Evolutionary conservation across 768 basidiomycete genomes (phyloP), one percentile per base, ranked within the genome.

Genomic region (Gautieria morchelliformis): DNA sequence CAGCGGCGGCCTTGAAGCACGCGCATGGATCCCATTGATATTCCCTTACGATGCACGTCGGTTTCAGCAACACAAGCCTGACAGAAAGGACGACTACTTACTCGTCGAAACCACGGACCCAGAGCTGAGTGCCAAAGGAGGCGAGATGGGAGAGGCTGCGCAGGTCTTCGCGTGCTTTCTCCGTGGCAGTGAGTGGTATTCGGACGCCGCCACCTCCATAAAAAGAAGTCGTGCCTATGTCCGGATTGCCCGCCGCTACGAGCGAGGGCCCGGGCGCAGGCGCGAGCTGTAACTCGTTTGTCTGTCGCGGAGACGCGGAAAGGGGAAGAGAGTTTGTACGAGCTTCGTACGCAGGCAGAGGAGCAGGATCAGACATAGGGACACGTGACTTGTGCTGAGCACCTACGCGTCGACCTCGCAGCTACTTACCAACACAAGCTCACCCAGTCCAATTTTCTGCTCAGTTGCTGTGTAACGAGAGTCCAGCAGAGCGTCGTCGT

Each of bases 31-130:
- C 37, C 51, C 51, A 52, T 39, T 39, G 24, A 15, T 52, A 52
- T 52, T 52, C 24, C 33, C 51, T 52, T 4, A 22, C 5, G 22
- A 39, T 40, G 37, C 40, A 15, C 12, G 12, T 37, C 32, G 3
- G 32, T 15, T 35, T 39, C 27, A 27, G 35, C 20, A 52, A 40
- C 14, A 14, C 33, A 14, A 39, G n/a, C 5, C 33, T 20, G 17
- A 24, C 8, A 19, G 15, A 37, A 6, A 49, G n/a, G 1, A 17
- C 48, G 8, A 9, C 27, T n/a, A 35, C 51, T 52, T 32, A 52
- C 51, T 52, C 51, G 35, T 52, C 51, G 37, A 52, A 52, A 32
- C 51, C 51, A 19, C 51, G 51, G 24, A 52, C 51, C 51, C 51
- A 52, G 19, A 52, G 2, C 20, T 52, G 51, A 40, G 22, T 20